Base-by-base conservation (phyloP, 306 rosid species). In the Spatholobus suberectus region DNA sequence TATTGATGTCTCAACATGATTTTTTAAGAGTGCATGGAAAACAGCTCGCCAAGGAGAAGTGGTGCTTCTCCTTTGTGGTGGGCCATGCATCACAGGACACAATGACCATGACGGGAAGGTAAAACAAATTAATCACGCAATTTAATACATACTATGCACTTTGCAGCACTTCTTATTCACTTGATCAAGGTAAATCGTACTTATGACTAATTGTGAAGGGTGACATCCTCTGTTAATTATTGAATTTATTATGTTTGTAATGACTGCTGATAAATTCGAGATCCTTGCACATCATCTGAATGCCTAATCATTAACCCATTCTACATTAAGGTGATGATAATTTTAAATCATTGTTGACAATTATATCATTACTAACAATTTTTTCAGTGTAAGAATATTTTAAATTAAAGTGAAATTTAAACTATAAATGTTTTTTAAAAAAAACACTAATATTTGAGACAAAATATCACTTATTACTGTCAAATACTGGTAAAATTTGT, bases 31-130 rank as follows among this genome's bases (percentile, higher is more conserved):
- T 73, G 26, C 21, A 43, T 15, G 46, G 46, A 4, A 63, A 32
- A 24, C 67, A 59, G 18, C 37, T 59, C 43, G 32, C 0, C n/a
- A n/a, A n/a, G n/a, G n/a, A n/a, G n/a, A n/a, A n/a, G 59, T 49
- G 29, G 18, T 17, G 44, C n/a, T n/a, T n/a, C n/a, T n/a, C n/a
- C 27, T n/a, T 71, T 47, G 2, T 46, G 77, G 29, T 47, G 77
- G 79, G 79, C 54, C 75, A 76, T 76, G 32, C 20, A 77, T 20
- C 5, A 74, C 14, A 54, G 15, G 20, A 63, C 24, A 20, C 20
- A 6, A 15, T n/a, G 32, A 32, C 13, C 49, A 11, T 43, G 15
- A 74, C 35, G 6, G 6, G 40, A 77, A 76, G 71, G 43, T 76
- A 76, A 58, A 59, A 41, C 75, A 66, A n/a, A 65, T 34, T 14